Conservation (phyloP, 495 filamentous ascomycete genomes). For the Aspergillus carlsbadensis region DNA sequence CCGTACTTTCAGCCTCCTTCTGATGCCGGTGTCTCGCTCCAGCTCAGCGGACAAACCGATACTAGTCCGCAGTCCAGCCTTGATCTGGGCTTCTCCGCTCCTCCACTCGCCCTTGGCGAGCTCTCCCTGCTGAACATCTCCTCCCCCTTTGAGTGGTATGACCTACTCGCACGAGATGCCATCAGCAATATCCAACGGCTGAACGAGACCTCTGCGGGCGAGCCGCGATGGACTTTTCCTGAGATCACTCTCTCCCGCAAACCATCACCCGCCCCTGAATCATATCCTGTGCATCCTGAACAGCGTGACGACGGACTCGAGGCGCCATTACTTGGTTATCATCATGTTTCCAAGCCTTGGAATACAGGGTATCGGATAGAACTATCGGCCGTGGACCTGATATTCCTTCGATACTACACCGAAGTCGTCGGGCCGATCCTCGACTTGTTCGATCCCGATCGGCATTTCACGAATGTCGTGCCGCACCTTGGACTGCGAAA, state of each 20-base stretch:
- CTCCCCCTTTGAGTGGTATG: slow-evolving; percentile 19
- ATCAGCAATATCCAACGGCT: slow-evolving; percentile 18
- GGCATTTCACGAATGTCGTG: slow-evolving; percentile 19
- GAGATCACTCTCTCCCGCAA: slow-evolving; percentile 11
- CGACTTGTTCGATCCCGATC: slow-evolving; percentile 19
- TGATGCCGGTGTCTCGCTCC: background rate
- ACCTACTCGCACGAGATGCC: slow-evolving; percentile 20
- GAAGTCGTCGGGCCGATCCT: slow-evolving; percentile 1
- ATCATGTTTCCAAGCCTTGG: background rate
- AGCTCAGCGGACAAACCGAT: background rate
- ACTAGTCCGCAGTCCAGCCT: background rate
- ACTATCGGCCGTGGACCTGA: background rate
- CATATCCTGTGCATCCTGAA: too few relatives aligned
- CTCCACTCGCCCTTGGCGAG: slow-evolving; percentile 12
- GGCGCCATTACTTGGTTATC: background rate
- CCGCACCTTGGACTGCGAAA: slow-evolving; percentile 21
- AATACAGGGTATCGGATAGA: slow-evolving; percentile 19
- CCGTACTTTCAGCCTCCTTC: background rate
- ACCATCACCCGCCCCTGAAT: slow-evolving; percentile 7
- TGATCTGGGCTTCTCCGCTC: background rate
- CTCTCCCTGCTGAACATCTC: slow-evolving; percentile 16
- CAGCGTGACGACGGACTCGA: background rate
- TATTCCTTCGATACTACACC: background rate
- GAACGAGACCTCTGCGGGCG: slow-evolving; percentile 1
- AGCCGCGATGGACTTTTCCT: slow-evolving; percentile 5